Evolutionary conservation across 371 early-diverging fungal species (phyloP).

Genomic region (Mortierella sp.): DNA sequence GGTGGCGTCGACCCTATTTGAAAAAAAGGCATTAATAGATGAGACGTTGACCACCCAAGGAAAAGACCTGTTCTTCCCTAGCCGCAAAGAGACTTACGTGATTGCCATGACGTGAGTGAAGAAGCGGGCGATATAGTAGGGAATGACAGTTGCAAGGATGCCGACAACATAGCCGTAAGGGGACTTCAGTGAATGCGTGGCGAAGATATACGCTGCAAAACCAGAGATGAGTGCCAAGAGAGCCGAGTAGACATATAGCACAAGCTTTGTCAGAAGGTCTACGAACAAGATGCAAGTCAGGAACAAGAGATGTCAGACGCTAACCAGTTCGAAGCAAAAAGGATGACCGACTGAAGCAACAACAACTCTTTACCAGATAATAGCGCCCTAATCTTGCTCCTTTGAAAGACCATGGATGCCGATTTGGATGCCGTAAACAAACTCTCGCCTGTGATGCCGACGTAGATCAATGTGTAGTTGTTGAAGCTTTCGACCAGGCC

Average conservation of each 20-base stretch:
- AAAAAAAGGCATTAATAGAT: not conserved
- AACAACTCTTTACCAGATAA: constrained; percentile 59
- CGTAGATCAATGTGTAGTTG: constrained; percentile 76
- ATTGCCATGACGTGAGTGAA: constrained; percentile 78
- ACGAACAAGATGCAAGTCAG: constrained; percentile 1
- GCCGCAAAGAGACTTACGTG: constrained; percentile 68
- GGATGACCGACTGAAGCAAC: not conserved
- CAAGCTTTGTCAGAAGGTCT: constrained; percentile 66
- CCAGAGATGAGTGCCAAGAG: constrained; percentile 69
- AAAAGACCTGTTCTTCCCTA: no score
- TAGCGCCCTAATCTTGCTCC: constrained; percentile 76
- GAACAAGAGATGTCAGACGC: not conserved
- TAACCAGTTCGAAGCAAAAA: not conserved
- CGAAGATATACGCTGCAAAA: constrained; percentile 72
- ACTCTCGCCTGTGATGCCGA: constrained; percentile 77
- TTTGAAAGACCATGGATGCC: constrained; percentile 77
- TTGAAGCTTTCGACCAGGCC: constrained; percentile 69
- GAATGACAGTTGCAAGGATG: constrained; percentile 68
- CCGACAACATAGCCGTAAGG: constrained; percentile 80
- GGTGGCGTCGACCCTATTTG: constrained; percentile 75
- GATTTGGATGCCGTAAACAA: constrained; percentile 68
- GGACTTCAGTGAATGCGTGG: constrained; percentile 68
- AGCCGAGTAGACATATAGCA: constrained; percentile 63
- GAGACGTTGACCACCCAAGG: no score
- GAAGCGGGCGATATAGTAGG: constrained; percentile 75